Conservation (phyloP, 2,329 filamentous ascomycete genomes). For the Venturiaceae sp. region DNA sequence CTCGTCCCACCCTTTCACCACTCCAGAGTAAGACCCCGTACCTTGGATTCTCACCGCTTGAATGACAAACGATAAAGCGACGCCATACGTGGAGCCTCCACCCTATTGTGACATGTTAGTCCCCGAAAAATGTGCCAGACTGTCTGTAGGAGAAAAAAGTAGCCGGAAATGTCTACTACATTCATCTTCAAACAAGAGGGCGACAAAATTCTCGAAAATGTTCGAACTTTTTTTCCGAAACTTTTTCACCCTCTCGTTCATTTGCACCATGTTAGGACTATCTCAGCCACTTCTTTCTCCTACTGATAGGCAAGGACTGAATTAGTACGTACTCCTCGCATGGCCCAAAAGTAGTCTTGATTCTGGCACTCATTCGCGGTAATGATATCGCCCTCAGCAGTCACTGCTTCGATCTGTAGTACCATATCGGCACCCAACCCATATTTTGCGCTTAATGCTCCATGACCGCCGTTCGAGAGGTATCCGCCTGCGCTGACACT, state of each 20-base stretch:
- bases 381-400: conserved; percentile 25
- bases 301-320: too few species aligned
- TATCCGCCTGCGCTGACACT: conserved; percentile 5
- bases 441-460: conserved; percentile 18
- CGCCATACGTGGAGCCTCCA: conserved; percentile 7
- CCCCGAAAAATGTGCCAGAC: background rate
- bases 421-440: conserved; percentile 17
- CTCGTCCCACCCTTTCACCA: background rate
- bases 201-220: background rate
- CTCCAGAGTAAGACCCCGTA: background rate
- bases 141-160: too few species aligned
- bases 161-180: too few species aligned
- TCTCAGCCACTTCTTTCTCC: too few species aligned
- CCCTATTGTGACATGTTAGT: background rate
- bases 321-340: background rate
- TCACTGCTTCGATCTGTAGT: conserved; percentile 27
- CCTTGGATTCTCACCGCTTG: background rate
- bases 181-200: too few species aligned
- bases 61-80: conserved; percentile 1
- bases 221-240: too few species aligned
- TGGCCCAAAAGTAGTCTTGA: background rate
- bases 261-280: too few species aligned
- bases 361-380: conserved; percentile 22
- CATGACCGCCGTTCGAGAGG: conserved; percentile 21
- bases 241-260: too few species aligned